Evolutionary conservation across 225 moss, liverwort and hornwort species (phyloP), one percentile per base, ranked within the genome.

Genomic region (Pleurozium schreberi): DNA sequence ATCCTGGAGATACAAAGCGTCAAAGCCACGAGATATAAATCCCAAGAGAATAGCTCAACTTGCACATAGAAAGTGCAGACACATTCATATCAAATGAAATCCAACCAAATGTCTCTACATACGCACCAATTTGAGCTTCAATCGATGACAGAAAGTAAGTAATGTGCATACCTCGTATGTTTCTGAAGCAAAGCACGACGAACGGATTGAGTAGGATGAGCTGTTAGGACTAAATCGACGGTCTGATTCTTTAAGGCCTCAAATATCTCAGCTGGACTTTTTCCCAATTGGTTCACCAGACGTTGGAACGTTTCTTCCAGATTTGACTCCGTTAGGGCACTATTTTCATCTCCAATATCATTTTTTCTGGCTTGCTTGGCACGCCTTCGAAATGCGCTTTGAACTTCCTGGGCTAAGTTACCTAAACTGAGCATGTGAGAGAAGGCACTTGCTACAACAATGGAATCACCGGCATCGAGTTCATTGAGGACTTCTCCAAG

Each of bases 371-470:
- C 94, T 92, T 90, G 92, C 90, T 89, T 93, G 71, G 89, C 91
- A 70, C 94, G 93, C 81, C 90, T 89, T 65, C 92, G 92, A 88
- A 86, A 84, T 58, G 89, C 90, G 85, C 92, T 93, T 71, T 95
- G 95, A 76, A 93, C 93, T 87, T 95, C 94, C 84, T 95, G 92
- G 71, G 94, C 94, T 52, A 95, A 78, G 85, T 95, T 95, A 38
- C 93, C 94, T 74, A 95, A 82, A 86, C 90, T 93, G 62, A 95
- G 94, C 94, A 95, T 95, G 91, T 95, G 94, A 81, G 93, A 93
- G 87, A 95, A 93, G 63, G 93, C 92, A 80, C 95, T 93, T 52
- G 93, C 95, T 65, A 94, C 92, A 85, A 94, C 92, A 85, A 93
- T 93, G 81, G 91, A 91, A 82, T 94, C 94, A 61, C 91, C 95